Conservation (phyloP, 768 basidiomycete genomes). For the Chalciporus piperatus region DNA sequence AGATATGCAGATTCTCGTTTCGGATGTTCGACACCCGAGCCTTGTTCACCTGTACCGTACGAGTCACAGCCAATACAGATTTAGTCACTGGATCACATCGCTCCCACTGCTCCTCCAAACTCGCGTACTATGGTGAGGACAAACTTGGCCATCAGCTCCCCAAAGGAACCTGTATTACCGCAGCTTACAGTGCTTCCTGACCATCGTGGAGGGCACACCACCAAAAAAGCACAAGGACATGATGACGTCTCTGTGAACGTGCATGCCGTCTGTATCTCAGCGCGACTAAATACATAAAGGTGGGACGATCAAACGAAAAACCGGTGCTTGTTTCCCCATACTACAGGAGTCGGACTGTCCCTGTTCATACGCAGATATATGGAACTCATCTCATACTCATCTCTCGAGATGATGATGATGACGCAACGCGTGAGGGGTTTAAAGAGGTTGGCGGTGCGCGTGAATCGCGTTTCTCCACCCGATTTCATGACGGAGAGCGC, state of each 20-base stretch:
- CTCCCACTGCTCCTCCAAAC: background rate
- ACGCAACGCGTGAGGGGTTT: background rate
- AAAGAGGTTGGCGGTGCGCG: background rate
- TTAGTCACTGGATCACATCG: background rate
- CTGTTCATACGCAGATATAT: too few relatives aligned
- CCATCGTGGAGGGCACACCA: constrained; percentile 1
- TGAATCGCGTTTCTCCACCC: background rate
- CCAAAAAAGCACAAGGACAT: constrained; percentile 1
- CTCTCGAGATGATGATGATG: background rate
- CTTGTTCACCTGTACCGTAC: background rate
- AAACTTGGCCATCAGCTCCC: background rate
- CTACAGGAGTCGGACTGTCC: background rate
- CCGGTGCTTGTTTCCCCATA: constrained; percentile 11
- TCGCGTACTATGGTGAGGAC: background rate
- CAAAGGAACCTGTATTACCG: background rate
- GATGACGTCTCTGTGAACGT: constrained; percentile 3
- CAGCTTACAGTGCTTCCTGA: background rate
- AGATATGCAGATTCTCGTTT: constrained; percentile 4
- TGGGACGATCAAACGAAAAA: background rate
- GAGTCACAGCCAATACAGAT: background rate
- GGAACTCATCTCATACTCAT: background rate
- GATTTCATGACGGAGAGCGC: constrained; percentile 1
- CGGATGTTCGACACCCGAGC: background rate
- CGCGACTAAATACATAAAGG: background rate
- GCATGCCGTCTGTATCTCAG: background rate